Evolutionary conservation across 805 yeast genomes (phyloP).

Genomic region (Candida sphagnicola): DNA sequence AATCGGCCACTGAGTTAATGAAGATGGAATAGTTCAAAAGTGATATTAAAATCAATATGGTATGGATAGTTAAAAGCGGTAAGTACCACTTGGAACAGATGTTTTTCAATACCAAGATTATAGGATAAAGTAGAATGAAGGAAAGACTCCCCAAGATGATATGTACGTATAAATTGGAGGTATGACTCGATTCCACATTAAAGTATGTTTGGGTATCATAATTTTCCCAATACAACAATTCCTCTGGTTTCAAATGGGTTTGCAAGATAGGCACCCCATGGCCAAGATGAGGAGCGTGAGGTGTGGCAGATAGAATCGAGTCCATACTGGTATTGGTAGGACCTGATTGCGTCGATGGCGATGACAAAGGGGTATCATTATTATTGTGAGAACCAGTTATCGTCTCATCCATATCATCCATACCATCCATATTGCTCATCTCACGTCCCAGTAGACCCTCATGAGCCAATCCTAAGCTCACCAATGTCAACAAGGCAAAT

Average conservation of each 20-base stretch:
- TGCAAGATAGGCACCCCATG: conserved; percentile 78
- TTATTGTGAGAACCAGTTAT: conserved; percentile 2
- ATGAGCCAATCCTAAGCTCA: no score
- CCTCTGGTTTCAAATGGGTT: conserved; percentile 65
- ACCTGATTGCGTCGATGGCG: conserved; percentile 8
- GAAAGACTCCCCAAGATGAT: conserved; percentile 39
- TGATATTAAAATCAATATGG: conserved; percentile 44
- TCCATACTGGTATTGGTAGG: no score
- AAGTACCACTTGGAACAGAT: conserved; percentile 53
- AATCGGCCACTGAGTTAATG: conserved; percentile 51
- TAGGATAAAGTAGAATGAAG: conserved; percentile 60
- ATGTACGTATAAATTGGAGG: conserved; percentile 54
- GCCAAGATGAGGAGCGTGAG: conserved; percentile 36
- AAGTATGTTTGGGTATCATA: conserved; percentile 79
- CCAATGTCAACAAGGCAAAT: no score
- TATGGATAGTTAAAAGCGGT: conserved; percentile 51
- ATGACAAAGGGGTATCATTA: conserved; percentile 8
- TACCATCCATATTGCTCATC: no score
- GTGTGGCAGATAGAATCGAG: conserved; percentile 17
- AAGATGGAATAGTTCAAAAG: conserved; percentile 55
- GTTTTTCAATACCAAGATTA: conserved; percentile 60
- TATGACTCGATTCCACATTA: conserved; percentile 47
- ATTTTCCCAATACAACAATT: conserved; percentile 68
- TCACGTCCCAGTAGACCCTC: no score
- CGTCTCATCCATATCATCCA: no score